These are phyloP conservation scores for Haplosporangium gracile DNA, from an alignment of 192 early-diverging fungal genomes.

Conservation along the genomic window DNA sequence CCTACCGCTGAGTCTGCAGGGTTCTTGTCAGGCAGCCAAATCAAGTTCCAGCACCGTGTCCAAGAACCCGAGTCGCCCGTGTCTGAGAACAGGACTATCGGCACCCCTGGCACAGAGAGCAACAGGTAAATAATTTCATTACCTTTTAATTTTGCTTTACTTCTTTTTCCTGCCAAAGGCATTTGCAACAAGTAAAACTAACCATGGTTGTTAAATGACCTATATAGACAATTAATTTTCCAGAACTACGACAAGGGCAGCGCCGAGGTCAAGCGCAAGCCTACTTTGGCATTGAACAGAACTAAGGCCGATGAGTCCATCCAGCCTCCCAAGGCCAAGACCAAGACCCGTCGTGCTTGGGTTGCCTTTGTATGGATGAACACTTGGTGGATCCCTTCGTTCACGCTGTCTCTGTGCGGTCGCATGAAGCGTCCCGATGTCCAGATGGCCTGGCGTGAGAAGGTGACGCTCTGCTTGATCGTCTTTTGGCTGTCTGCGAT, in stretches of 20 bases:
- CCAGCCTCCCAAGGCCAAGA: conserved; percentile 59
- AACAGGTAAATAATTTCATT: conserved; percentile 24
- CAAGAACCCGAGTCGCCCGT: conserved; percentile 20
- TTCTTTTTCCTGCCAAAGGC: neutral
- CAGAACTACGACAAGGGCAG: conserved; percentile 29
- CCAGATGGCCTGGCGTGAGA: conserved; percentile 97
- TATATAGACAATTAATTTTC: conserved; percentile 48
- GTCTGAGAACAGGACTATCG: conserved; percentile 45
- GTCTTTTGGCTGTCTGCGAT: conserved; percentile 82
- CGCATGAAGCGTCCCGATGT: conserved; percentile 90
- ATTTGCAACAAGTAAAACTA: neutral
- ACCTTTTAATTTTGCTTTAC: neutral
- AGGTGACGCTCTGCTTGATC: conserved; percentile 86
- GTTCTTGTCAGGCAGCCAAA: conserved; percentile 14
- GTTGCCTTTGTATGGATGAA: conserved; percentile 81
- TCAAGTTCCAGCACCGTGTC: conserved; percentile 9
- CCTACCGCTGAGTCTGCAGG: conserved; percentile 8
- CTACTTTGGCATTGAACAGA: conserved; percentile 50
- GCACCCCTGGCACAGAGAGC: conserved; percentile 24
- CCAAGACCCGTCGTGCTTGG: conserved; percentile 70
- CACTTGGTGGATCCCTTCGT: conserved; percentile 86
- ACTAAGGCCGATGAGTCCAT: conserved; percentile 59
- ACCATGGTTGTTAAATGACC: neutral
- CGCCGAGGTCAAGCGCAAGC: conserved; percentile 46
- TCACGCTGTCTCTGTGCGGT: conserved; percentile 66